phyloP scores from a whole-genome alignment of 306 rosid species.

The Trifolium fragiferum region DNA sequence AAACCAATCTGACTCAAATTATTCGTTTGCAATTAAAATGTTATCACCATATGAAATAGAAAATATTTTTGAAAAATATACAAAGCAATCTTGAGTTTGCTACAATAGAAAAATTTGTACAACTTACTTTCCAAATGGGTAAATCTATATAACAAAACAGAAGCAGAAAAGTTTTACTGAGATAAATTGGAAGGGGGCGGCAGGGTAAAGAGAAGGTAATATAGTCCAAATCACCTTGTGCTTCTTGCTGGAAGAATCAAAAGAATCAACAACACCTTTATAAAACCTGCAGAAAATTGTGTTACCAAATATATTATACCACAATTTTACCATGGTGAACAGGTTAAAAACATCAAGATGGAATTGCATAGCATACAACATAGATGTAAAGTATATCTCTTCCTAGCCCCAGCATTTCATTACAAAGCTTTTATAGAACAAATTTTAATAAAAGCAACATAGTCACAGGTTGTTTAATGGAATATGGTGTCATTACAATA shows the following conservation, averaged over 20 bases:
- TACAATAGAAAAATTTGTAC: not conserved
- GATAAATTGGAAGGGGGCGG: not conserved
- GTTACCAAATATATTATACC: conserved; percentile 13
- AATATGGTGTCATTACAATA: conserved; percentile 26
- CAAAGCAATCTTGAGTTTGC: not conserved
- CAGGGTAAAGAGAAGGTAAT: not conserved
- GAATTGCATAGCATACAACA: conserved; percentile 14
- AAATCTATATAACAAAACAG: conserved; percentile 17
- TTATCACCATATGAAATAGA: not conserved
- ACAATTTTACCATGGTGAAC: not conserved
- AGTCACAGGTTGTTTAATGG: not conserved
- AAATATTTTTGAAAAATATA: not conserved
- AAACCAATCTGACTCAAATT: conserved; percentile 9
- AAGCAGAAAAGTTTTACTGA: not conserved
- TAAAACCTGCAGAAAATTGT: conserved; percentile 66
- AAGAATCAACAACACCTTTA: conserved; percentile 61
- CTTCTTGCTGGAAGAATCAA: conserved; percentile 55
- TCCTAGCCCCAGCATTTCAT: conserved; percentile 9
- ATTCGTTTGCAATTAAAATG: conserved; percentile 1
- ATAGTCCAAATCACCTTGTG: conserved; percentile 67
- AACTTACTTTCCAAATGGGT: conserved; percentile 5
- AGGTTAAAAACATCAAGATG: not conserved
- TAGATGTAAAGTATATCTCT: conserved; percentile 6
- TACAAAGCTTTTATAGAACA: conserved; percentile 18
- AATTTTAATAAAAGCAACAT: conserved; percentile 26